Conservation (phyloP, 106 monocot species). For the Alisma plantagoaquatica region DNA sequence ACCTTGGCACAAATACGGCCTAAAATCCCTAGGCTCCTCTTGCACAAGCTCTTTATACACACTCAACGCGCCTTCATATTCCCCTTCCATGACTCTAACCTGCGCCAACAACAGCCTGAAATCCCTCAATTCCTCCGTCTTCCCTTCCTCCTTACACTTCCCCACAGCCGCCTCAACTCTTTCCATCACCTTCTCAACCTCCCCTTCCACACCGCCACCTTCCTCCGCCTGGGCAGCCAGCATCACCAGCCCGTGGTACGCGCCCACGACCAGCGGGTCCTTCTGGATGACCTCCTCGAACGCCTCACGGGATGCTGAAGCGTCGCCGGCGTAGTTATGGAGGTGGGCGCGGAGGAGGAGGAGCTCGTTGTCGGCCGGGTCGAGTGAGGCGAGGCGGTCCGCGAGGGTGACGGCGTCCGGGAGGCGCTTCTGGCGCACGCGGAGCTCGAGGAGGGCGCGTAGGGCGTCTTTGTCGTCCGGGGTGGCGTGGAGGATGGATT, state of each 20-base stretch:
- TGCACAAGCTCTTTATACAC: slow-evolving; percentile 56
- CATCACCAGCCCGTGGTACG: slow-evolving; percentile 78
- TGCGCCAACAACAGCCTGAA: slow-evolving; percentile 68
- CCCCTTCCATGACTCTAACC: slow-evolving; percentile 43
- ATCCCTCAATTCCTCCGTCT: slow-evolving; percentile 58
- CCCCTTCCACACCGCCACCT: slow-evolving; percentile 7
- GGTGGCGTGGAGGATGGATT: slow-evolving; percentile 20
- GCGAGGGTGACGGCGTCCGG: slow-evolving; percentile 27
- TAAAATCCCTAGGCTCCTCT: slow-evolving; percentile 75
- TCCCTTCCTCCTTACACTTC: slow-evolving; percentile 45
- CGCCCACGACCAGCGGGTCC: slow-evolving; percentile 64
- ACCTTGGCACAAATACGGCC: slow-evolving; percentile 76
- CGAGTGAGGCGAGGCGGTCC: slow-evolving; percentile 45
- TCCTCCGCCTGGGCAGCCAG: slow-evolving; percentile 6
- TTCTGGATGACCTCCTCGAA: slow-evolving; percentile 51
- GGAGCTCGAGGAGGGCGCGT: slow-evolving; percentile 48
- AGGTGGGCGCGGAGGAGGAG: slow-evolving; percentile 48
- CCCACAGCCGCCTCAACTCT: slow-evolving; percentile 40
- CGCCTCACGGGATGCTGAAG: slow-evolving; percentile 23
- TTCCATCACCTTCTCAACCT: slow-evolving; percentile 23
- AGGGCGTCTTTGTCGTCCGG: slow-evolving; percentile 39
- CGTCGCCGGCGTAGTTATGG: slow-evolving; percentile 39
- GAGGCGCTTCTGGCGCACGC: slow-evolving; percentile 45
- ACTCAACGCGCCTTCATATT: slow-evolving; percentile 47
- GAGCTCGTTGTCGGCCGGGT: slow-evolving; percentile 37